Evolutionary conservation across 73 alveolate species (phyloP).

Genomic region (Tetrahymena elliotti): DNA sequence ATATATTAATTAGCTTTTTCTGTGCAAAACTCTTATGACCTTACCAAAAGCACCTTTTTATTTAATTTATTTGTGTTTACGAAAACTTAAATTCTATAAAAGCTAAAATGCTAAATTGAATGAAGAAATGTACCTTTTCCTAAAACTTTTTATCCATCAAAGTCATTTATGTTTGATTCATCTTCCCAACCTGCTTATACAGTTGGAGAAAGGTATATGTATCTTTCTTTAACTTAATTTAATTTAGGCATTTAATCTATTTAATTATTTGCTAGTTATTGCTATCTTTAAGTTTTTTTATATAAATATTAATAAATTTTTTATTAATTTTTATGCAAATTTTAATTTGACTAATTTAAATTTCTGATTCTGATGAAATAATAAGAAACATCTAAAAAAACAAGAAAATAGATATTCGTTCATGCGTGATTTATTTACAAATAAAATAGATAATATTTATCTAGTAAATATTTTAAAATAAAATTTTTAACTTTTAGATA

Average conservation of each 20-base stretch:
- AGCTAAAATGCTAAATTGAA: no score
- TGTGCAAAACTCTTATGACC: conserved; percentile 36
- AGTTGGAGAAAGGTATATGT: neutral
- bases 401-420: neutral
- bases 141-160: neutral
- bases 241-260: neutral
- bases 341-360: neutral
- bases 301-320: no score
- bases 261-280: neutral
- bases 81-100: no score
- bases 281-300: neutral
- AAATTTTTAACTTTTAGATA: no score
- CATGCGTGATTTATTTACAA: neutral
- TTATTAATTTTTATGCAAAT: neutral
- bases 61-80: neutral
- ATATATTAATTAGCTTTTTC: conserved; percentile 10
- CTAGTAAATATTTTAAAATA: neutral
- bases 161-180: neutral
- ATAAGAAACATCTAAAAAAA: neutral
- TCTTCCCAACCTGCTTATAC: neutral
- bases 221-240: neutral
- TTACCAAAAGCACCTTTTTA: conserved; percentile 48
- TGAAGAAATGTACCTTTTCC: neutral
- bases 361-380: neutral
- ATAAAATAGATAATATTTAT: neutral